Conservation (phyloP, 1,284 basidiomycete genomes). For the Puccinia hordei region DNA sequence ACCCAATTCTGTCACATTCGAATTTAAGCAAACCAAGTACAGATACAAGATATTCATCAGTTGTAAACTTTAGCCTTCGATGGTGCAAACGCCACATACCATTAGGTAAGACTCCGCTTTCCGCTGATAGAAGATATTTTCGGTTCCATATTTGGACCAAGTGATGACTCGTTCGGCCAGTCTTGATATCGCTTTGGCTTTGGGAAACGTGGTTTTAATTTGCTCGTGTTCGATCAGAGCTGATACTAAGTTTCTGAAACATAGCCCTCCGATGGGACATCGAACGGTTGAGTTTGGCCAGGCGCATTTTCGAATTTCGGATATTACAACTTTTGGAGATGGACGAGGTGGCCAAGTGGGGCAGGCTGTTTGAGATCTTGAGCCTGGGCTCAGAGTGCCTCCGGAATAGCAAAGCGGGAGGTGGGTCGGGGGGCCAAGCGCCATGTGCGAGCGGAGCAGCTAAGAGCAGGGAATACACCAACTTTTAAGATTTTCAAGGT, state of each 20-base stretch:
- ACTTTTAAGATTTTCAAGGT: too few species aligned
- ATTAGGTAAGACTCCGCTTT: constrained; percentile 11
- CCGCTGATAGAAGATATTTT: constrained; percentile 37
- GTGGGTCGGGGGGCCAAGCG: too few species aligned
- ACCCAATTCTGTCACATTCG: constrained; percentile 54
- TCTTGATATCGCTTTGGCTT: constrained; percentile 87
- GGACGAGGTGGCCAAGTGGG: background rate
- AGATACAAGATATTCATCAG: constrained; percentile 61
- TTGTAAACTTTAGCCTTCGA: constrained; percentile 33
- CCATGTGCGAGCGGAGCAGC: too few species aligned
- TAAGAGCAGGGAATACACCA: too few species aligned
- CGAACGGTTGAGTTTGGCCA: constrained; percentile 46
- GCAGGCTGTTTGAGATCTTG: background rate
- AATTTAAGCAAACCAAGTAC: background rate
- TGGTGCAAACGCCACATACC: constrained; percentile 16
- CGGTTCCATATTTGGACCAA: constrained; percentile 4
- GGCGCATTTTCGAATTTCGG: constrained; percentile 24
- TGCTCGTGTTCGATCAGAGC: constrained; percentile 93
- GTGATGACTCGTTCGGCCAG: constrained; percentile 82
- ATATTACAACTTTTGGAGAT: background rate
- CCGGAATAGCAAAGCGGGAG: too few species aligned
- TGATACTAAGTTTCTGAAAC: constrained; percentile 80
- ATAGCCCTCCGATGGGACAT: constrained; percentile 56
- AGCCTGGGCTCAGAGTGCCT: too few species aligned
- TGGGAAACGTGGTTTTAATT: constrained; percentile 93